Evolutionary conservation across 2,329 filamentous ascomycete genomes (phyloP), one percentile per base, ranked within the genome.

Genomic region (Nigrograna mackinnonii): DNA sequence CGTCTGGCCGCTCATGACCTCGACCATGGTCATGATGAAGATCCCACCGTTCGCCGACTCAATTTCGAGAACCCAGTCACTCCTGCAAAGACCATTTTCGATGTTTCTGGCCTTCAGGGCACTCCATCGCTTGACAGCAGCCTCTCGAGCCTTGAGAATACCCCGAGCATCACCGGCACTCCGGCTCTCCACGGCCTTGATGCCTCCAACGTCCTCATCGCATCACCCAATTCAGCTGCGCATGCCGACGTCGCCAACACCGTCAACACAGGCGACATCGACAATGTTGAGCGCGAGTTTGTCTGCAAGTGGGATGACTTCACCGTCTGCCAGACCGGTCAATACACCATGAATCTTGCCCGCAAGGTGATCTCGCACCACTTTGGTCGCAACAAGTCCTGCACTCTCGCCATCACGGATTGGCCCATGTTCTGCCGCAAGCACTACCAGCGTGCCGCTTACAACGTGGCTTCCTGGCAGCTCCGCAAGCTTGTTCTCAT

Each of bases 321-420:
- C 21, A 52, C 51, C 16, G 48, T 48, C 3, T 70, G 67, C 40
- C 41, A 40, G 7, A 67, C 64, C 3, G 63, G 64, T 12, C 67
- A 70, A 39, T 62, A 60, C 51, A 67, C 57, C 18, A 45, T 52
- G 13, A 46, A 50, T 9, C 50, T 67, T 0, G 61, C 66, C 4
- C 66, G 67, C 52, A 70, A 70, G 42, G 62, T 67, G 22, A 68
- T 70, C 33, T 69, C 66, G 3, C 59, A 70, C 37, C 64, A 68
- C 44, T 70, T 70, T 36, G 67, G 67, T 32, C 58, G 67, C 41
- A 70, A 70, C 61, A 70, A 70, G 35, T 55, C 58, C 7, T 67
- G 64, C 42, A 66, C 60, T 0, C 57, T 61, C 18, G 35, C 54
- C 22, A 57, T 69, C 24, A 49, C 40, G 1, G 40, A 54, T 16